Base-by-base conservation (phyloP, 2,329 filamentous ascomycete species). In the Aspergillus fructus region DNA sequence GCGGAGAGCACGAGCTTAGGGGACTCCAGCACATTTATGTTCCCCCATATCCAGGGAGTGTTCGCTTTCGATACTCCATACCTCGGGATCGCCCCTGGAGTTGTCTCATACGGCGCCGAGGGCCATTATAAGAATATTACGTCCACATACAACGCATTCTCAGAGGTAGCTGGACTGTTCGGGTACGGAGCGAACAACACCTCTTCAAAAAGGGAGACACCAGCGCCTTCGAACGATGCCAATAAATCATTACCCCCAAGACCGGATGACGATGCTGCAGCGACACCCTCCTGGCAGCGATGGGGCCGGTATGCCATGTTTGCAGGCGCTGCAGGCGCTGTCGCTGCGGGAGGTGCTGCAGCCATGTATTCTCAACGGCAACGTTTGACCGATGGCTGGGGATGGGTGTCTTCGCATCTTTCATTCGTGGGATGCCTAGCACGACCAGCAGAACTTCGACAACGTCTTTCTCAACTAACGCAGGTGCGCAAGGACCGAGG, bases 51-150 rank as follows among this genome's bases (percentile, higher is more conserved):
- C 63, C 89, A 93, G 74, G 93, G 90, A 64, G 85, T 97, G 24
- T 83, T 97, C 48, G 91, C 93, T 50, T 96, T 97, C 71, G 93
- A 97, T 76, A 99, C 94, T 1, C 94, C 94, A 1, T 99, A 90
- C 53, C 71, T 83, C 40, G 81, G 81, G 5, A 79, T 81, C 58
- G 77, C 80, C 3, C 79, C 78, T 2, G 76, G 76, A 2, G 79
- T 82, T 39, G 72, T 80, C 15, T 80, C 80, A 7, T 78, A 82
- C 61, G 77, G 78, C 1, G 93, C 93, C 5, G 92, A 97, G 78
- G 88, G 85, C 42, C 91, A 96, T 67, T 93, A 93, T 76, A 89
- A 88, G 59, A 87, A 86, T 42, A 89, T 88, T 7, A 82, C 85
- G 5, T 82, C 86, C 1, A 89, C 91, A 4, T 84, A 94, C 75